Percentiles rank a stretch among this genome's conserved stretches.
Evolutionary conservation across 169 alveolate genomes (phyloP).

Genomic region (Plasmodium fragile): DNA sequence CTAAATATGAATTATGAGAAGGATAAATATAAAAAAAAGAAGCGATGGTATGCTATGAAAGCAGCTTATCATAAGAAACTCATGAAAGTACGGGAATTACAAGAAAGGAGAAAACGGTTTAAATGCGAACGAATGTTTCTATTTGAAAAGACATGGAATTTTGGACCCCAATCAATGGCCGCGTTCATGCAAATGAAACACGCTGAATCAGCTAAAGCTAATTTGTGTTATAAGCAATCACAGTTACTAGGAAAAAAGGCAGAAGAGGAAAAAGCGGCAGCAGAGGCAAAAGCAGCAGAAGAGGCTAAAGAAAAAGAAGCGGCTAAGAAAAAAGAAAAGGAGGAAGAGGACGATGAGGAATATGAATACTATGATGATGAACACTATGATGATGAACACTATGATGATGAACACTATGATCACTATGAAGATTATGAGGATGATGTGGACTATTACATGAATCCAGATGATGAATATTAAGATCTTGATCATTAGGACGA

Average conservation of each 20-base stretch:
- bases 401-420: neutral
- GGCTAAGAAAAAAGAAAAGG: neutral
- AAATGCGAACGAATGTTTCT: neutral
- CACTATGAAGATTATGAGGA: neutral
- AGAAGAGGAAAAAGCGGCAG: too few species aligned
- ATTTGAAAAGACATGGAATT: neutral
- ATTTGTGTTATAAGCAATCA: too few species aligned
- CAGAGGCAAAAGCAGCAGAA: neutral
- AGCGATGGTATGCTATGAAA: neutral
- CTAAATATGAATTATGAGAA: neutral
- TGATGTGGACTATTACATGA: neutral
- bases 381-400: neutral
- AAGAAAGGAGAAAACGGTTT: neutral
- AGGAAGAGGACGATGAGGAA: neutral
- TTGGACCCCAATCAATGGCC: neutral
- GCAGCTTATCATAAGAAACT: neutral
- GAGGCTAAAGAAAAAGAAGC: neutral
- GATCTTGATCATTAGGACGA: too few species aligned
- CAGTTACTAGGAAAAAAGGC: too few species aligned
- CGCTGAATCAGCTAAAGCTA: too few species aligned
- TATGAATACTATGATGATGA: neutral
- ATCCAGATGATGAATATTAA: neutral
- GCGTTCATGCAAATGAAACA: neutral
- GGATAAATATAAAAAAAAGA: neutral
- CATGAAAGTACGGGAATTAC: neutral